phyloP scores from a whole-genome alignment of 2,329 filamentous ascomycete genomes.

The Lachnellula willkommii region DNA sequence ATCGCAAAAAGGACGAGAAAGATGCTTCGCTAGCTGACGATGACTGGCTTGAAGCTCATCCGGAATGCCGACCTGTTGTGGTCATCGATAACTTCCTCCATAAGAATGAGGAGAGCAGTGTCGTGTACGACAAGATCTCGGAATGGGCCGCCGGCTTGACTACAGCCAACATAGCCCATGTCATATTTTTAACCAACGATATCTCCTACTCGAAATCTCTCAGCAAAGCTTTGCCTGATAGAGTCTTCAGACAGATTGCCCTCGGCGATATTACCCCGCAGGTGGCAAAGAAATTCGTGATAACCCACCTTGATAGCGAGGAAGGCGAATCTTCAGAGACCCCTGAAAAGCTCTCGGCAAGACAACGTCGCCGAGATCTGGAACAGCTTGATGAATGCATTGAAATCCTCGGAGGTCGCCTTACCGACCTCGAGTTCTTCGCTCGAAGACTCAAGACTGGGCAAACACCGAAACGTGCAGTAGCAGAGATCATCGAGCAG shows the following conservation, averaged over 20 bases:
- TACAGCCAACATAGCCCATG: constrained; percentile 83
- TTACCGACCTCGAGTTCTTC: constrained; percentile 94
- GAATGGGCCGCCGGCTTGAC: constrained; percentile 88
- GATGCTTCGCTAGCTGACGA: constrained; percentile 71
- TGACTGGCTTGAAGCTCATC: constrained; percentile 84
- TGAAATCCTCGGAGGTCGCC: constrained; percentile 73
- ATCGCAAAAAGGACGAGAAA: constrained; percentile 65
- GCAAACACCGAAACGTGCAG: constrained; percentile 73
- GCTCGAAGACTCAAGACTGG: constrained; percentile 84
- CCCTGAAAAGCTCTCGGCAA: constrained; percentile 26
- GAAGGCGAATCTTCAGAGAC: constrained; percentile 31
- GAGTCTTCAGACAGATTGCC: constrained; percentile 81
- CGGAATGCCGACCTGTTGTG: constrained; percentile 74
- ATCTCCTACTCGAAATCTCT: constrained; percentile 83
- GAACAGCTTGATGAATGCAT: constrained; percentile 76
- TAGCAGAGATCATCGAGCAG: constrained; percentile 83
- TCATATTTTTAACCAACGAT: constrained; percentile 90
- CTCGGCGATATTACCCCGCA: constrained; percentile 82
- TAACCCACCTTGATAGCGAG: constrained; percentile 63
- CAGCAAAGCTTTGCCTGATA: constrained; percentile 80
- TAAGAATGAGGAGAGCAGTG: constrained; percentile 60
- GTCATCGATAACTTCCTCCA: constrained; percentile 90
- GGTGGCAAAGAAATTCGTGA: constrained; percentile 84
- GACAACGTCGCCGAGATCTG: constrained; percentile 44
- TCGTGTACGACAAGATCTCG: constrained; percentile 72